Evolutionary conservation across 2,329 filamentous ascomycete species (phyloP).

Genomic region (Periconia macrospinosa): DNA sequence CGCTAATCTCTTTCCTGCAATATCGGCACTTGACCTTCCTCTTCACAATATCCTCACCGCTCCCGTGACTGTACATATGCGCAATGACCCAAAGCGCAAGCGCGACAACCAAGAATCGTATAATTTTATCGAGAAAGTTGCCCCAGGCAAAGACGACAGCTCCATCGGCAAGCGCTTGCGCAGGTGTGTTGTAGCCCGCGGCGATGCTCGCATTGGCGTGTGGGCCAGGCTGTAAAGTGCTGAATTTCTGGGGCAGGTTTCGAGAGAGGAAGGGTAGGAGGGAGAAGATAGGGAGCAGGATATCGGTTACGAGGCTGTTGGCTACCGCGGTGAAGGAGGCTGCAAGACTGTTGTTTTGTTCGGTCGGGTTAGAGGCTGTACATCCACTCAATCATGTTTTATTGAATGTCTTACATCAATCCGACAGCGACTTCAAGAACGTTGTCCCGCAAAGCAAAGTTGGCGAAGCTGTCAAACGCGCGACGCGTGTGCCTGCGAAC

Average conservation of each 20-base stretch:
- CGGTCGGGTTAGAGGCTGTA: neutral
- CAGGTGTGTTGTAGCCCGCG: slow-evolving; percentile 68
- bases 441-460: slow-evolving; percentile 74
- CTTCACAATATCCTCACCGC: slow-evolving; percentile 71
- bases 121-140: slow-evolving; percentile 66
- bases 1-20: slow-evolving; percentile 64
- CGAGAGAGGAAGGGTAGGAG: slow-evolving; percentile 69
- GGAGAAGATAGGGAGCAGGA: slow-evolving; percentile 70
- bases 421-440: slow-evolving; percentile 76
- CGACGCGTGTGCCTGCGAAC: slow-evolving; percentile 49
- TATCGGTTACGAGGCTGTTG: slow-evolving; percentile 71
- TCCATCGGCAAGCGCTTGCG: slow-evolving; percentile 69
- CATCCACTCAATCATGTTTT: neutral
- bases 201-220: slow-evolving; percentile 45
- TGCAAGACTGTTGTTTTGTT: slow-evolving; percentile 57
- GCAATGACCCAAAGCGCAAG: slow-evolving; percentile 67
- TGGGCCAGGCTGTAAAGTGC: slow-evolving; percentile 62
- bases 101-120: slow-evolving; percentile 69
- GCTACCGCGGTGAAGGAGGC: slow-evolving; percentile 71
- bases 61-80: slow-evolving; percentile 62
- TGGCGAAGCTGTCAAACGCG: slow-evolving; percentile 66
- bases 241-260: slow-evolving; percentile 76
- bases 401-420: slow-evolving; percentile 58
- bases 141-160: slow-evolving; percentile 74
- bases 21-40: slow-evolving; percentile 69